Evolutionary conservation across 371 early-diverging fungal species (phyloP), one percentile per base, ranked within the genome.

Genomic region (Rhizomucor pusillus): DNA sequence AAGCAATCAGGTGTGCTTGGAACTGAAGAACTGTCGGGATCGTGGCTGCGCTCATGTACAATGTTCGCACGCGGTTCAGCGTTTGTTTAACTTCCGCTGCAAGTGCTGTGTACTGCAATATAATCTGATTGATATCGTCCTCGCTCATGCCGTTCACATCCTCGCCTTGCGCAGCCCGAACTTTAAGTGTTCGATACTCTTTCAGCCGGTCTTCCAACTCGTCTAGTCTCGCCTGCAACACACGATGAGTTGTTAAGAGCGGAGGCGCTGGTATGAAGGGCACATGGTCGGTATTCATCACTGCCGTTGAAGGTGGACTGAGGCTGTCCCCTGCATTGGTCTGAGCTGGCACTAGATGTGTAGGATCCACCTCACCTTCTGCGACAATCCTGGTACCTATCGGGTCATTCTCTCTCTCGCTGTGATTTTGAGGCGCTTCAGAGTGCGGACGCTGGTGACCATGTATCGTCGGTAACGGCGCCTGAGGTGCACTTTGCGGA

Each of bases 1-100:
- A 88, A 1, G 92, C 89, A 46, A 90, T 73, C 19, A 85, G 62
- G 43, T 81, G 80, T 1, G 89, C 79, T 20, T 81, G 78, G 68
- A 90, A 89, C 18, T 82, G 81, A 5, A 80, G 63, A 19, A 90
- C 79, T 19, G 73, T 81, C 1, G 85, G 80, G 14, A 80, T 71
- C 6, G 82, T 85, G 13, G 80, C 79, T 0, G 84, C 80, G 25
- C 71, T 77, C 67, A 81, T 81, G 50, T 81, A 71, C 2, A 77
- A 53, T 3, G 81, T 81, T 11, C 84, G 71, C 0, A 84, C 81
- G 22, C 77, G 72, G 47, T 80, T 81, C 33, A 84, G 54, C 16
- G 79, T 77, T 10, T 69, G 66, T 57, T 79, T 79, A 44, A 70
- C 59, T 11, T 79, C 77, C 9, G 79, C 71, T n/a, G 77, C 55